A percentile compares a stretch with the other conserved stretches of the same genome.
phyloP scores from a whole-genome alignment of 441 rosid genomes.

The Gossypium aridum region DNA sequence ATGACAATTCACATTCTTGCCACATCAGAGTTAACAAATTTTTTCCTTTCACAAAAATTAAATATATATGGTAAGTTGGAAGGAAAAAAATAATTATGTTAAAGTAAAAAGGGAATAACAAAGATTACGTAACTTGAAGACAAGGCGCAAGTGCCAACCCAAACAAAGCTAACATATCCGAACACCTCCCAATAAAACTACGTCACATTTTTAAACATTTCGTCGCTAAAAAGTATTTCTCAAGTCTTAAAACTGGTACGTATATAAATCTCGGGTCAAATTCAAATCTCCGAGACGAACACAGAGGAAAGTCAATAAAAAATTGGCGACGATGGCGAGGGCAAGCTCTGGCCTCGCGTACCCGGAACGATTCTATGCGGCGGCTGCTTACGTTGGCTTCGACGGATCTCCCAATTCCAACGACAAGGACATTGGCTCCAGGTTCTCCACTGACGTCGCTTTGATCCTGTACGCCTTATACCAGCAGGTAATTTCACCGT shows the following conservation, averaged over 20 bases:
- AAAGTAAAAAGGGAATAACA: no score
- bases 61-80: no score
- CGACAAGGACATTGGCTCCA: constrained; percentile 48
- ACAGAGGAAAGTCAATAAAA: not conserved
- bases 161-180: not conserved
- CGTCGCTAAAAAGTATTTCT: not conserved
- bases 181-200: not conserved
- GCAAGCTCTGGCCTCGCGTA: constrained; percentile 91
- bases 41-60: no score
- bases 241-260: not conserved
- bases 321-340: constrained; percentile 70
- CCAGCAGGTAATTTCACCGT: constrained; percentile 76
- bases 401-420: constrained; percentile 75
- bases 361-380: constrained; percentile 94
- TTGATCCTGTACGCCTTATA: constrained; percentile 83
- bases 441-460: constrained; percentile 78
- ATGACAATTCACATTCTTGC: no score
- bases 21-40: no score
- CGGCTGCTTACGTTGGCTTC: constrained; percentile 83
- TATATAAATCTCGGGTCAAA: constrained; percentile 4
- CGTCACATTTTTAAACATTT: not conserved
- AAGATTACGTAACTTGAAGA: not conserved
- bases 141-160: not conserved
- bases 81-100: no score
- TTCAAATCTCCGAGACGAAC: not conserved